A percentile compares a stretch with the other conserved stretches of the same genome.
Conservation (phyloP, 805 yeast genomes). For the Cyberlindnera euphorbiiphila region DNA sequence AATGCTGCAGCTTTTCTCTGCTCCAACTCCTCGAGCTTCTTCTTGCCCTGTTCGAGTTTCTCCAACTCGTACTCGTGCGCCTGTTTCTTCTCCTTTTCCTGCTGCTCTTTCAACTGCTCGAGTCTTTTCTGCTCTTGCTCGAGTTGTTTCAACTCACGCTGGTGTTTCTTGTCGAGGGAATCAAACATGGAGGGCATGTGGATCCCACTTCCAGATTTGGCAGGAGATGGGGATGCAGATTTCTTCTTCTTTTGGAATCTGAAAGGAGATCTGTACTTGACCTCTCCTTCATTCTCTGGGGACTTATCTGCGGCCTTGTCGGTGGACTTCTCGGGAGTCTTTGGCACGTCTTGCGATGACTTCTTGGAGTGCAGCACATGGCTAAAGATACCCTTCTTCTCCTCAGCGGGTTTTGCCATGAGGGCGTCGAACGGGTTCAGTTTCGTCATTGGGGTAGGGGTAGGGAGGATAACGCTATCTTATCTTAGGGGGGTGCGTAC, state of each 20-base stretch:
- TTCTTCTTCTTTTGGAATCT: constrained; percentile 9
- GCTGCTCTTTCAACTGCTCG: constrained; percentile 13
- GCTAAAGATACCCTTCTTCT: constrained; percentile 19
- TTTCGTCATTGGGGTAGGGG: constrained; percentile 4
- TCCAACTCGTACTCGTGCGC: constrained; percentile 9
- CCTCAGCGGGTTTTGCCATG: constrained; percentile 7
- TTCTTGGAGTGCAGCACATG: constrained; percentile 16
- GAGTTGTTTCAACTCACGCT: constrained; percentile 16
- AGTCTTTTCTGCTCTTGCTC: constrained; percentile 15
- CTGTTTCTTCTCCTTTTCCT: constrained; percentile 10
- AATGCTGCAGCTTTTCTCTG: constrained; percentile 13
- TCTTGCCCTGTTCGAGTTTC: constrained; percentile 9
- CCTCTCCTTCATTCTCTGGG: constrained; percentile 2
- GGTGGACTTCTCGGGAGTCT: background rate
- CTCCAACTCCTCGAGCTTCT: constrained; percentile 16
- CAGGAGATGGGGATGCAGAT: background rate
- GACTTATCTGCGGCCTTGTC: constrained; percentile 1
- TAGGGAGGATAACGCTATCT: too few species aligned
- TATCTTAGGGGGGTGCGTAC: too few species aligned
- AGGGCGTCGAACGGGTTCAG: constrained; percentile 19
- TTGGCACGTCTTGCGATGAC: too few species aligned
- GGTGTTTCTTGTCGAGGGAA: constrained; percentile 17
- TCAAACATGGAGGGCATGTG: constrained; percentile 14
- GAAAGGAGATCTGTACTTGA: constrained; percentile 18
- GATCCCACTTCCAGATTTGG: constrained; percentile 4